Conservation (phyloP, 2,329 filamentous ascomycete genomes). For the Cordyceps cicadae region DNA sequence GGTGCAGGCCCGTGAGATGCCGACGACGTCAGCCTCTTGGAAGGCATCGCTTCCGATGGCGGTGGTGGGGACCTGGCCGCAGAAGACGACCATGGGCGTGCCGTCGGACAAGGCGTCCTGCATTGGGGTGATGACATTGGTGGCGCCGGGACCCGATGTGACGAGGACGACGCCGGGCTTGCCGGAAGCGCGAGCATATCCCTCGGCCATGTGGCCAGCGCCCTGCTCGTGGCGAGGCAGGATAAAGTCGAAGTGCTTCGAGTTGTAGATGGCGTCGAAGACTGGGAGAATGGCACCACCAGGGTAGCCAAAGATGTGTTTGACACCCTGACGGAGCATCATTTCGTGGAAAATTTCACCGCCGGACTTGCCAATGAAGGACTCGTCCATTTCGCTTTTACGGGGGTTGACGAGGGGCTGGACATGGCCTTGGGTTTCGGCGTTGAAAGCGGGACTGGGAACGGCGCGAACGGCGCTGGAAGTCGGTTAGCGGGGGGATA, state of each 20-base stretch:
- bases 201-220: slow-evolving; percentile 96
- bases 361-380: slow-evolving; percentile 87
- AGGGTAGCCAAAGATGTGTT: slow-evolving; percentile 90
- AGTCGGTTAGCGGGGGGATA: slow-evolving; percentile 1
- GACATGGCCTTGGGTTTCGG: slow-evolving; percentile 48
- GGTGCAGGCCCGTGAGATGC: slow-evolving; percentile 89
- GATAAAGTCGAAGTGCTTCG: slow-evolving; percentile 91
- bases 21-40: slow-evolving; percentile 91
- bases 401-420: slow-evolving; percentile 58
- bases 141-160: slow-evolving; percentile 91
- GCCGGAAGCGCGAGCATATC: slow-evolving; percentile 87
- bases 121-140: slow-evolving; percentile 93
- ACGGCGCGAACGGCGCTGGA: slow-evolving; percentile 40
- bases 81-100: slow-evolving; percentile 92
- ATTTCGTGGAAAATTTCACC: slow-evolving; percentile 98
- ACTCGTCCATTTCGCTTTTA: slow-evolving; percentile 65
- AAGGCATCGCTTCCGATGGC: slow-evolving; percentile 94
- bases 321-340: slow-evolving; percentile 89
- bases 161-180: slow-evolving; percentile 94
- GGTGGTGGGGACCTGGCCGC: slow-evolving; percentile 80
- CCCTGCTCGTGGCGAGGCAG: slow-evolving; percentile 95
- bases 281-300: slow-evolving; percentile 95
- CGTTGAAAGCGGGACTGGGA: slow-evolving; percentile 56
- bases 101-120: slow-evolving; percentile 94
- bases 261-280: slow-evolving; percentile 98